A percentile compares a stretch with the other conserved stretches of the same genome.
Evolutionary conservation across 2,329 filamentous ascomycete genomes (phyloP).

Genomic region (Cadophora gregata): DNA sequence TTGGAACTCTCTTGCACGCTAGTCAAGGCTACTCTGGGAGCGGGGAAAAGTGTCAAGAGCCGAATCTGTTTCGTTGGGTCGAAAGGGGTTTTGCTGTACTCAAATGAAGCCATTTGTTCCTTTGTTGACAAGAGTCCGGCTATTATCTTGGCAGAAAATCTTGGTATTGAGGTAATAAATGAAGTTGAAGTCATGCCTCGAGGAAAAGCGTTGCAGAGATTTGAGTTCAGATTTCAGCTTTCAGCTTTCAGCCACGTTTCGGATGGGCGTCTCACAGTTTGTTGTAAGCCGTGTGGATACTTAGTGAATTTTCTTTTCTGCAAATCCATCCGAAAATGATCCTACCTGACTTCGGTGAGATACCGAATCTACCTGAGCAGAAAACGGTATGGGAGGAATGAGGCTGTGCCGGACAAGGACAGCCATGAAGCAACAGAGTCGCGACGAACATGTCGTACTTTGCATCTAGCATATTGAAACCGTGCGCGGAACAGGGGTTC

Average conservation of each 20-base stretch:
- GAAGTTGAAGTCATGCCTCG: neutral
- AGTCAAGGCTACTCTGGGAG: neutral
- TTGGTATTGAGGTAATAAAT: neutral
- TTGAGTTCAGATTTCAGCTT: neutral
- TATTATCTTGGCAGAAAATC: neutral
- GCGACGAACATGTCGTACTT: no score
- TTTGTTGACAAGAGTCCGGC: neutral
- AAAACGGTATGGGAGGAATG: no score
- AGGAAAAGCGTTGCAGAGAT: neutral
- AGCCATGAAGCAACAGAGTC: no score
- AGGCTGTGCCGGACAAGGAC: no score
- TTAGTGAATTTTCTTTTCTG: no score
- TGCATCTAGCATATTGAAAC: no score
- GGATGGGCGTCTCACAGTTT: neutral
- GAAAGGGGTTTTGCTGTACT: neutral
- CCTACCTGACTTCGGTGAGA: no score
- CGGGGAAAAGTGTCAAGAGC: neutral
- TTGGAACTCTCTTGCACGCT: neutral
- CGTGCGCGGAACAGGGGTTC: no score
- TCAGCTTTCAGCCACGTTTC: conserved; percentile 7
- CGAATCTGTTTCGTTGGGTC: neutral
- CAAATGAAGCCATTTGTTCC: neutral
- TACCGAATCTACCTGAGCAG: no score
- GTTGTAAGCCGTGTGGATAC: no score
- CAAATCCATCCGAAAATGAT: no score